Percentiles rank a stretch among this genome's conserved stretches.
These are phyloP conservation scores for Babesia ovata DNA, from an alignment of 169 alveolate species.

Conservation along the genomic window DNA sequence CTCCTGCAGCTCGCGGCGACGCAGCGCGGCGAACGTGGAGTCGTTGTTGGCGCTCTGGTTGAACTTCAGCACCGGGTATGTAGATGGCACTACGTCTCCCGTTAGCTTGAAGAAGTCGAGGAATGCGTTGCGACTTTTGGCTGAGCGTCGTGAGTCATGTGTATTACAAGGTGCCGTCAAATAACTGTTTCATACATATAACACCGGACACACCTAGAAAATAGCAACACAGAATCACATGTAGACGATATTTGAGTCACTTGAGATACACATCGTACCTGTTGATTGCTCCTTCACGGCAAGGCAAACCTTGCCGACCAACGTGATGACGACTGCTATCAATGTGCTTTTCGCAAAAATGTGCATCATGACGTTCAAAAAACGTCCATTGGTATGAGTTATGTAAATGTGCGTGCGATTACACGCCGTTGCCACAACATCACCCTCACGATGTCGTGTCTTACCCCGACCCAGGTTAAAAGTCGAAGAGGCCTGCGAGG, in stretches of 20 bases:
- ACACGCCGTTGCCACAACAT: not conserved
- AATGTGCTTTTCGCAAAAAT: no score
- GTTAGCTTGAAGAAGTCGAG: slow-evolving; percentile 30
- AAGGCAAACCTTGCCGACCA: not conserved
- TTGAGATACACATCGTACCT: slow-evolving; percentile 1
- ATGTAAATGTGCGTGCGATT: not conserved
- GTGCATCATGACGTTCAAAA: no score
- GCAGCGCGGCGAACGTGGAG: slow-evolving; percentile 31
- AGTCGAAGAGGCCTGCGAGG: slow-evolving; percentile 17
- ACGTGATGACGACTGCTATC: no score
- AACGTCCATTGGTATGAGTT: not conserved
- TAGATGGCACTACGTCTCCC: slow-evolving; percentile 60
- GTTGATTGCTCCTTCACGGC: slow-evolving; percentile 1
- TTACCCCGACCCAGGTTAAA: not conserved
- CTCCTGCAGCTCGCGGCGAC: slow-evolving; percentile 31
- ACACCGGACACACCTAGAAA: not conserved
- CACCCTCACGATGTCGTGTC: slow-evolving; percentile 27
- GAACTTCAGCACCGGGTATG: slow-evolving; percentile 61
- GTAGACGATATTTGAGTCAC: not conserved
- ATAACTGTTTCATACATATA: not conserved
- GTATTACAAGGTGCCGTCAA: not conserved
- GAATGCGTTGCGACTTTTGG: slow-evolving; percentile 3
- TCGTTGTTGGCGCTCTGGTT: slow-evolving; percentile 65
- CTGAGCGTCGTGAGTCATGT: slow-evolving; percentile 5
- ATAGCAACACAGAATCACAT: no score